Evolutionary conservation across 768 basidiomycete genomes (phyloP), one percentile per base, ranked within the genome.

Genomic region (Fistulinella prunicolor): DNA sequence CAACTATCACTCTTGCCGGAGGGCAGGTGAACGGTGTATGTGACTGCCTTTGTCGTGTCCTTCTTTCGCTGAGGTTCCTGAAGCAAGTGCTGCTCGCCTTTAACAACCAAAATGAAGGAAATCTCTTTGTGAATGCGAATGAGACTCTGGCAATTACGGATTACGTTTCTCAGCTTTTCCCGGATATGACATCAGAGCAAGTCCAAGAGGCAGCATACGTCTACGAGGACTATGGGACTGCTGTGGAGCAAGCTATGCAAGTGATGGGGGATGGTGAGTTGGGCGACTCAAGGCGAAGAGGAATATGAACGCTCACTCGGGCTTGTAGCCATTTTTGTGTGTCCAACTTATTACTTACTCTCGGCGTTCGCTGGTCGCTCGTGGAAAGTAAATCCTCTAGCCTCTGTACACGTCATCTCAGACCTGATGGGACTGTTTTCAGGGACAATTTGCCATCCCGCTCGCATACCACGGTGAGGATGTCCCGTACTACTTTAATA

Each of bases 1-100:
- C 77, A 6, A 73, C 65, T 0, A 46, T 67, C 40, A 62, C 71
- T 5, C 46, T 80, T 19, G 53, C 56, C 7, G 60, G 64, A 32
- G 66, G 72, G 12, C 67, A 63, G 49, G 44, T 74, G 38, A 79
- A 79, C 39, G 72, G 70, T 17, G 76, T 79, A 53, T 14, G 72
- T 19, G 36, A 14, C 0, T 9, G 2, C 4, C 24, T 30, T 22
- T 8, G 30, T 14, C 6, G 20, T 8, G 3, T 40, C n/a, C 47
- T 17, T 20, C 4, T 0, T 16, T 6, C 14, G 17, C 23, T 62
- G 6, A 60, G 14, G 6, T 26, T 23, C 17, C 17, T 46, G 56
- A 47, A 70, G 44, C 53, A 58, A 24, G 51, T 68, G 2, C 51
- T 55, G 1, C 66, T 51, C 3, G 22, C 62, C 0, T 38, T 70